Evolutionary conservation across 345 rosid species (phyloP), one percentile per base, ranked within the genome.

Genomic region (Salix udensis): DNA sequence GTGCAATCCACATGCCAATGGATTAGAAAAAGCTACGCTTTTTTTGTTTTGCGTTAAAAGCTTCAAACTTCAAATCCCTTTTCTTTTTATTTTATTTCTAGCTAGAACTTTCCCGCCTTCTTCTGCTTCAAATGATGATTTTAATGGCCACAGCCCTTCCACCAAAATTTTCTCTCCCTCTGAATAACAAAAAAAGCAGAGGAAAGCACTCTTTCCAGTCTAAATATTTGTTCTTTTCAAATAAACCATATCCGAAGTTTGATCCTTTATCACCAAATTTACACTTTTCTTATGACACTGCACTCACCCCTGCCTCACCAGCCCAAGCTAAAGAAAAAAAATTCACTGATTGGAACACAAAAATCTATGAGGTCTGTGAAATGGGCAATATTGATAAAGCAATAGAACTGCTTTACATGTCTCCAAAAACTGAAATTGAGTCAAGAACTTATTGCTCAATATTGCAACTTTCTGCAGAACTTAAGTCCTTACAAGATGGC

Each of bases 381-480:
- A 44, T 79, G 73, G 85, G 93, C n/a, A 71, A 84, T 68, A 88
- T 88, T 58, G 53, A 37, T 39, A 78, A 50, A 37, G 90, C 87
- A 65, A 82, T 87, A 79, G 82, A 86, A 46, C 82, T 87, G 77
- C 88, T 90, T 68, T 67, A 65, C 67, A 70, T 40, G 72, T 82
- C 87, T 58, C 55, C 71, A 58, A 85, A 81, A 39, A 37, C 62
- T 42, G 64, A 86, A 72, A 78, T 92, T 60, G 84, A 82, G 23
- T 74, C 84, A 3, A 83, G 80, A 65, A 89, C 91, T 9, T 74
- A 87, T 46, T 87, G 88, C 77, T 81, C 86, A 50, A 26, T 89
- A 67, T 75, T 92, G 71, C 91, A 92, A 78, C 91, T 89, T 65
- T 90, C 91, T 82, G 91, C 93, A 1, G 92, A 88, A 70, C 70